A percentile compares a stretch with the other conserved stretches of the same genome.
These are phyloP conservation scores for Ceratobasidium sp. DNA, from an alignment of 1,284 basidiomycete genomes.

Conservation along the genomic window DNA sequence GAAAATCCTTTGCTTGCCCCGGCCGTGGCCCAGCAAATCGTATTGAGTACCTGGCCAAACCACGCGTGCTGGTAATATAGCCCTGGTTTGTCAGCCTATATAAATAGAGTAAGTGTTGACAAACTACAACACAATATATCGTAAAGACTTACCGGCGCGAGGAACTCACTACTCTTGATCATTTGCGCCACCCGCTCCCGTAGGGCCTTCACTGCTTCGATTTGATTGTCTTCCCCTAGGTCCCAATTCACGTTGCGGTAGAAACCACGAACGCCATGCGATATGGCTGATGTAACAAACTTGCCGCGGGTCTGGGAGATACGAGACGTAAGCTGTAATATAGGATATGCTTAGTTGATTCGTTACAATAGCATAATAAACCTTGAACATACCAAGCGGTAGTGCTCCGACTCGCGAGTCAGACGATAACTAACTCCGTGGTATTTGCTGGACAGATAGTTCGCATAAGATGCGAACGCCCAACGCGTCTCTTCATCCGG, in stretches of 20 bases:
- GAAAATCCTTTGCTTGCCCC: not conserved
- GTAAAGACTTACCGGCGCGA: not conserved
- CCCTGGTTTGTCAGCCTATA: not conserved
- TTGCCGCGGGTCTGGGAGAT: not conserved
- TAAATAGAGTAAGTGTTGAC: no score
- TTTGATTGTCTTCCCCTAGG: not conserved
- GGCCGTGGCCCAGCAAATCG: not conserved
- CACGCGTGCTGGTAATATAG: not conserved
- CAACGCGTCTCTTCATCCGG: not conserved
- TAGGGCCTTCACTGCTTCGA: not conserved
- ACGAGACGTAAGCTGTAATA: not conserved
- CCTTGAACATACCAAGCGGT: not conserved
- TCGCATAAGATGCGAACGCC: not conserved
- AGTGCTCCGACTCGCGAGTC: not conserved
- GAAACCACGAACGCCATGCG: not conserved
- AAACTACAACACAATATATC: not conserved
- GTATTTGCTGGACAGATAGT: not conserved
- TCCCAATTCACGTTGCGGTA: not conserved
- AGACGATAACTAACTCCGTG: not conserved
- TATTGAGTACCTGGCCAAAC: not conserved
- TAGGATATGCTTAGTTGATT: not conserved
- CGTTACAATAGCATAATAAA: not conserved
- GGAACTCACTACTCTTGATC: not conserved
- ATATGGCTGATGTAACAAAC: not conserved
- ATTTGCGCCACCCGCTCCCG: not conserved